phyloP scores from a whole-genome alignment of 2,329 filamentous ascomycete species.

The Clonostachys rhizophaga region DNA sequence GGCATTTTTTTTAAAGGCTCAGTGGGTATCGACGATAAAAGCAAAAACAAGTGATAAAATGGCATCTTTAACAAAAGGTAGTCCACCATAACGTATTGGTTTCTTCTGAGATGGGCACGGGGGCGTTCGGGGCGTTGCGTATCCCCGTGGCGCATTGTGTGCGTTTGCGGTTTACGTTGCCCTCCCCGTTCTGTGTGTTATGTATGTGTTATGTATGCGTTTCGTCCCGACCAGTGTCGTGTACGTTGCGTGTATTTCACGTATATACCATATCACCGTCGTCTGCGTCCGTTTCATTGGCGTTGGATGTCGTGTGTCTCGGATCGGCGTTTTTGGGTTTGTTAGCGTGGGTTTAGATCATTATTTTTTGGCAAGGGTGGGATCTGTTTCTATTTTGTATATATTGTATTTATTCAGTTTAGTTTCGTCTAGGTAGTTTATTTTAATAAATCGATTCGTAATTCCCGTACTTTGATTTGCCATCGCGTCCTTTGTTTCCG shows the following conservation, averaged over 20 bases:
- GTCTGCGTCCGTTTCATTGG: no score
- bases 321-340: background rate
- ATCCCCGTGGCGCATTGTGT: background rate
- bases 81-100: no score
- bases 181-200: background rate
- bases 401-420: constrained; percentile 3
- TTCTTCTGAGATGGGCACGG: no score
- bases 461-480: no score
- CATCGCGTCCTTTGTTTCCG: no score
- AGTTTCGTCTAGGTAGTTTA: background rate
- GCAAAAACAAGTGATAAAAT: background rate
- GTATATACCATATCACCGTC: no score
- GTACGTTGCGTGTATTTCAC: constrained; percentile 1
- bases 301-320: no score
- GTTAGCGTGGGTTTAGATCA: constrained; percentile 1
- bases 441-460: background rate
- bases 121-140: background rate
- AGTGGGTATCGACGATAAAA: background rate
- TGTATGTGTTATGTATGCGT: constrained; percentile 1
- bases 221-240: constrained; percentile 3
- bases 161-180: no score
- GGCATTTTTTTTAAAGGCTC: constrained; percentile 4
- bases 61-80: no score
- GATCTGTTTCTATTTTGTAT: constrained; percentile 9
- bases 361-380: background rate